phyloP scores from a whole-genome alignment of 2,329 filamentous ascomycete genomes.

The Penicillium hesseltinei region DNA sequence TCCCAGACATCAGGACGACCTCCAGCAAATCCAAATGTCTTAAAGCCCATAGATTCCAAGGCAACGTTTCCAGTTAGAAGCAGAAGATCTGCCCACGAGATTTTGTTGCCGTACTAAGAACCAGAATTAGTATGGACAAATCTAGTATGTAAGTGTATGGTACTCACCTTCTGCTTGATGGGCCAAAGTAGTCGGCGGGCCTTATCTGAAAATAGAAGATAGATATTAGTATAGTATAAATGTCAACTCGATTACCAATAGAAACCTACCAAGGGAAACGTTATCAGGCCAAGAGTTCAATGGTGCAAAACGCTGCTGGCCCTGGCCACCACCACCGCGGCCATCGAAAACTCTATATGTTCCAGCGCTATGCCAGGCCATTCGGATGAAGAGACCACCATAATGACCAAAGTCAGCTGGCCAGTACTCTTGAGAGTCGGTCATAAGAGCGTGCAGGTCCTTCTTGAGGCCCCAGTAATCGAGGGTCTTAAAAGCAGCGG shows the following conservation, averaged over 20 bases:
- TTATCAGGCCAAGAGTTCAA: conserved; percentile 84
- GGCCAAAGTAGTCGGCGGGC: conserved; percentile 76
- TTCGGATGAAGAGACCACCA: conserved; percentile 73
- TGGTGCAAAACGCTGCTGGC: conserved; percentile 76
- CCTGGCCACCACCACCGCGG: conserved; percentile 70
- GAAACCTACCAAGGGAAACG: conserved; percentile 52
- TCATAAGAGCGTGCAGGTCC: conserved; percentile 69
- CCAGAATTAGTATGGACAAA: neutral
- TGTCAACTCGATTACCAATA: neutral
- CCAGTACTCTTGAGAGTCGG: conserved; percentile 78
- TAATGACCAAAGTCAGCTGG: conserved; percentile 80
- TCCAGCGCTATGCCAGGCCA: conserved; percentile 78
- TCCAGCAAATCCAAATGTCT: conserved; percentile 70
- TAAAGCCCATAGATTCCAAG: conserved; percentile 72
- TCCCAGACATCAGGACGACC: conserved; percentile 72
- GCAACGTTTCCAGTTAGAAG: conserved; percentile 74
- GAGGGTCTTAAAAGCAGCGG: conserved; percentile 67
- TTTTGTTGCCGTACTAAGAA: conserved; percentile 67
- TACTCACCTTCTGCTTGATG: conserved; percentile 66
- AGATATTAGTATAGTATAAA: neutral
- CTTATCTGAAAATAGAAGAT: conserved; percentile 56
- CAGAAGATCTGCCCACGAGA: conserved; percentile 74
- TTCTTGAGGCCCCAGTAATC: conserved; percentile 72
- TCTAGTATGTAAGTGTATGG: too few species aligned
- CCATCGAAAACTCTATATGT: conserved; percentile 75